Evolutionary conservation across 352 stramenopile species (phyloP).

Genomic region (Phytophthora meadii): DNA sequence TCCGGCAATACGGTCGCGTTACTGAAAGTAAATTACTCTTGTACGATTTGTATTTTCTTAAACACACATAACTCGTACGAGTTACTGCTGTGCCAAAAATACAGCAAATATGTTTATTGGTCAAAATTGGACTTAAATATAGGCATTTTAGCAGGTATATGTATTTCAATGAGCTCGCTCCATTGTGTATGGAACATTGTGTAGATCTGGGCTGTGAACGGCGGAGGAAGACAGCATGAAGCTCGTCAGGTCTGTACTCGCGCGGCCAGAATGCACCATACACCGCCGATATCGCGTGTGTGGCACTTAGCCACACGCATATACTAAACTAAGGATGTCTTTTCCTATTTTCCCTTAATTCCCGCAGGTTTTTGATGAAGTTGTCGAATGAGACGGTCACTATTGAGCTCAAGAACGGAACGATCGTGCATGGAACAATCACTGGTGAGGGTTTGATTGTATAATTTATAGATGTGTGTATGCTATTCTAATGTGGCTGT

Average conservation of each 20-base stretch:
- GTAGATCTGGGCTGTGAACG: constrained; percentile 1
- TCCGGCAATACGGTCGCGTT: too few relatives aligned
- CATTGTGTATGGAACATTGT: constrained; percentile 6
- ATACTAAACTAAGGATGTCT: constrained; percentile 1
- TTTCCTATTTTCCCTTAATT: not conserved
- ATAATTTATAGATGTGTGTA: constrained; percentile 4
- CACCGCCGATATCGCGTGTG: not conserved
- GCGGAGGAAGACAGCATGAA: constrained; percentile 38
- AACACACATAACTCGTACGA: too few relatives aligned
- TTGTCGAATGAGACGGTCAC: constrained; percentile 99
- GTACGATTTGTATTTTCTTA: too few relatives aligned
- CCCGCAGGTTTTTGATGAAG: constrained; percentile 96
- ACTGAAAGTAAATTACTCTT: too few relatives aligned
- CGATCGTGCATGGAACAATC: constrained; percentile 98
- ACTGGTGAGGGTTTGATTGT: constrained; percentile 62
- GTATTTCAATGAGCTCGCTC: too few relatives aligned
- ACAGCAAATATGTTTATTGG: too few relatives aligned
- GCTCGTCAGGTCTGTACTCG: constrained; percentile 46
- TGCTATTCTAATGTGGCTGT: not conserved
- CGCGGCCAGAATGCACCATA: not conserved
- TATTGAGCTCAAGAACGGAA: constrained; percentile 99
- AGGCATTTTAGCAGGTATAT: too few relatives aligned
- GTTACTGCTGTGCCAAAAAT: too few relatives aligned
- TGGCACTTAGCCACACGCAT: not conserved
- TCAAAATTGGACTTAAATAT: too few relatives aligned